Conservation (phyloP, 129 eudicot genomes). For the Helianthus annuus region DNA sequence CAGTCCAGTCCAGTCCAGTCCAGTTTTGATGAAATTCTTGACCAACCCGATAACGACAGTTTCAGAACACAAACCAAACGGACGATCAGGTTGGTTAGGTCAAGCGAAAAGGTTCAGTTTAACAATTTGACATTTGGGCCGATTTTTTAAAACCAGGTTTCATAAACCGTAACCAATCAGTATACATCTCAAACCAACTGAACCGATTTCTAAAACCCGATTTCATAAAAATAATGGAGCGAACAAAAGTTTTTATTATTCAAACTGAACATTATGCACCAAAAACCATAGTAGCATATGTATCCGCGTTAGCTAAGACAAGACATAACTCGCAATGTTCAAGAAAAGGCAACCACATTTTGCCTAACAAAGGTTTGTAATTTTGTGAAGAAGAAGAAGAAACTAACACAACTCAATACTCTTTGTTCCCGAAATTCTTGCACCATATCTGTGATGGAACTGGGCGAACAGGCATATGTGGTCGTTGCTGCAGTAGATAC, state of each 20-base stretch:
- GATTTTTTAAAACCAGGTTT: background rate
- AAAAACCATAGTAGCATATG: slow-evolving; percentile 28
- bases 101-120: too few relatives aligned
- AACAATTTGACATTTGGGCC: too few relatives aligned
- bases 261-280: slow-evolving; percentile 30
- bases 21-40: background rate
- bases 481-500: slow-evolving; percentile 71
- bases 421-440: slow-evolving; percentile 85
- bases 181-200: background rate
- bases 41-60: background rate
- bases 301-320: slow-evolving; percentile 18
- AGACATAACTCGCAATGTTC: slow-evolving; percentile 19
- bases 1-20: background rate
- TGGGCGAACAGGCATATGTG: slow-evolving; percentile 78
- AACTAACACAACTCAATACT: slow-evolving; percentile 44
- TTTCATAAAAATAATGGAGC: slow-evolving; percentile 8
- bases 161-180: background rate
- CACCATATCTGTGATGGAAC: slow-evolving; percentile 91
- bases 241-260: slow-evolving; percentile 32
- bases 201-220: background rate
- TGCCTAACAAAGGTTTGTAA: slow-evolving; percentile 25
- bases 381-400: slow-evolving; percentile 26
- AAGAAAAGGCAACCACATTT: slow-evolving; percentile 30
- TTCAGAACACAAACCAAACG: background rate
- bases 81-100: background rate